A percentile compares a stretch with the other conserved stretches of the same genome.
Conservation (phyloP, 78 protist genomes). For the Dictyostelium purpureum region DNA sequence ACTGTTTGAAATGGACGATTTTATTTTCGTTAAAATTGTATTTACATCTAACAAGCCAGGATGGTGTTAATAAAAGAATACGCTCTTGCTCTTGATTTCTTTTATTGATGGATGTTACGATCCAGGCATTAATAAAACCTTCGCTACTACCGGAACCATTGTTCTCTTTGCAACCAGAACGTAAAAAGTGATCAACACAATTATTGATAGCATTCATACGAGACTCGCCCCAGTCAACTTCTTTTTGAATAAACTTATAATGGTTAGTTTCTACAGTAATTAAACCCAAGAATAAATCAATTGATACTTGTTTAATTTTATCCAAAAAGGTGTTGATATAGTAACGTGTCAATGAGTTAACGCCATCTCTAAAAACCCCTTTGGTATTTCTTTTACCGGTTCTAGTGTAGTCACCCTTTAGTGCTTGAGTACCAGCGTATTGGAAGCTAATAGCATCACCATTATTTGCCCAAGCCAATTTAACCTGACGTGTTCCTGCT, state of each 20-base stretch:
- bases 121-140: slow-evolving; percentile 71
- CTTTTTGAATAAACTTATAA: slow-evolving; percentile 13
- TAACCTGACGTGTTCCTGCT: slow-evolving; percentile 16
- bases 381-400: slow-evolving; percentile 84
- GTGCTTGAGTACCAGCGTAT: slow-evolving; percentile 90
- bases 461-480: slow-evolving; percentile 91
- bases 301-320: slow-evolving; percentile 81
- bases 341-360: slow-evolving; percentile 84
- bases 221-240: slow-evolving; percentile 64
- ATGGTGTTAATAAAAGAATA: slow-evolving; percentile 49
- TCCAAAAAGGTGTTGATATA: slow-evolving; percentile 87
- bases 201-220: slow-evolving; percentile 64
- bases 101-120: slow-evolving; percentile 50
- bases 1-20: slow-evolving; percentile 53
- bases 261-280: slow-evolving; percentile 41
- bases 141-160: background rate
- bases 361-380: slow-evolving; percentile 86
- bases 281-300: slow-evolving; percentile 35
- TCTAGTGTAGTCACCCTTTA: slow-evolving; percentile 89
- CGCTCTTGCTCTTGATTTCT: slow-evolving; percentile 81
- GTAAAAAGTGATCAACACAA: slow-evolving; percentile 67
- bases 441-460: slow-evolving; percentile 89
- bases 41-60: slow-evolving; percentile 59
- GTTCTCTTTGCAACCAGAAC: background rate
- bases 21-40: slow-evolving; percentile 65